phyloP scores from a whole-genome alignment of 108 stramenopile species.

The Cyclostephanos tholiformis region DNA sequence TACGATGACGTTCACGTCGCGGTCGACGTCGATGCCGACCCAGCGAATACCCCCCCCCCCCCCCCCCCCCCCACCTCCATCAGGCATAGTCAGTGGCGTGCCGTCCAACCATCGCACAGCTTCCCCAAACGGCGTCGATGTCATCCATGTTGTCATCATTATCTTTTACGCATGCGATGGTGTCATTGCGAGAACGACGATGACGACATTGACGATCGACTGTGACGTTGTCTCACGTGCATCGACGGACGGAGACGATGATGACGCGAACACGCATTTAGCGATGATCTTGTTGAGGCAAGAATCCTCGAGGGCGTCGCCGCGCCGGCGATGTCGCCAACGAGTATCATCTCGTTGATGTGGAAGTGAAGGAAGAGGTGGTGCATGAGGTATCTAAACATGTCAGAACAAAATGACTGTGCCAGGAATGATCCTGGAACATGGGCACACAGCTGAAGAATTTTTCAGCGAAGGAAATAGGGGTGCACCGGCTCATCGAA shows the following conservation, averaged over 20 bases:
- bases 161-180: background rate
- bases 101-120: slow-evolving; percentile 91
- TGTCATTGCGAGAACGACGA: background rate
- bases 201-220: background rate
- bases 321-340: slow-evolving; percentile 87
- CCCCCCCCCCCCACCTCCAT: background rate
- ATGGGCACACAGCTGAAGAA: too few species aligned
- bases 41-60: too few species aligned
- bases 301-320: slow-evolving; percentile 74
- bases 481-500: too few species aligned
- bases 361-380: slow-evolving; percentile 53
- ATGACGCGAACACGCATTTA: slow-evolving; percentile 82
- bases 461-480: too few species aligned
- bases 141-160: background rate
- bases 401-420: too few species aligned
- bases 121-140: background rate
- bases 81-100: slow-evolving; percentile 34
- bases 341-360: slow-evolving; percentile 85
- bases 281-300: slow-evolving; percentile 76
- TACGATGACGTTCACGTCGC: too few species aligned
- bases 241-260: too few species aligned
- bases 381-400: too few species aligned
- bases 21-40: too few species aligned
- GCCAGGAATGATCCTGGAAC: too few species aligned
- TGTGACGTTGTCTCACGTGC: slow-evolving; percentile 28